Evolutionary conservation across 2,329 filamentous ascomycete genomes (phyloP).

Genomic region (Herpotrichia juniperi): DNA sequence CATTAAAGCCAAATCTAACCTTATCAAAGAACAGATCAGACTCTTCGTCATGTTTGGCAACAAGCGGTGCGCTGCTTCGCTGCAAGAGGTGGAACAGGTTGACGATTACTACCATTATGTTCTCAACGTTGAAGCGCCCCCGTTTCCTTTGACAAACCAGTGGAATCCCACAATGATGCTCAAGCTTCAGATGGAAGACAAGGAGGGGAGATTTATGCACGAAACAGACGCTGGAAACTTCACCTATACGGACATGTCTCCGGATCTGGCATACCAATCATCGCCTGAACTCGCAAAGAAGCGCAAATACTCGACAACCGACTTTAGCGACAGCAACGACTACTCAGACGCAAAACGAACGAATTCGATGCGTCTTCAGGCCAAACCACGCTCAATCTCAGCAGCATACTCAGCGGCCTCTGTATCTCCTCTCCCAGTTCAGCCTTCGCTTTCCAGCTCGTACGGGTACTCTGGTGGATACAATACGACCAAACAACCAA

Average conservation of each 20-base stretch:
- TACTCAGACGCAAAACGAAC: slow-evolving; percentile 46
- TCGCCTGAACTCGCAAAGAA: slow-evolving; percentile 36
- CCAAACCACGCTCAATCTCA: slow-evolving; percentile 38
- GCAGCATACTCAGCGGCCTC: slow-evolving; percentile 40
- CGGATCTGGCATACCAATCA: slow-evolving; percentile 38
- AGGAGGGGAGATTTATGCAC: slow-evolving; percentile 56
- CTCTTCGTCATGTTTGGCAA: slow-evolving; percentile 79
- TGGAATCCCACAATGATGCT: slow-evolving; percentile 63
- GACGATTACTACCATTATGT: slow-evolving; percentile 71
- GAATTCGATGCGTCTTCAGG: slow-evolving; percentile 43
- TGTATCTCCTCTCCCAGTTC: slow-evolving; percentile 46
- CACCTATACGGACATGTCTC: slow-evolving; percentile 61
- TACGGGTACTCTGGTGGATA: slow-evolving; percentile 47
- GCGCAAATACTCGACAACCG: slow-evolving; percentile 36
- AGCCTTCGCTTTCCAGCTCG: slow-evolving; percentile 40
- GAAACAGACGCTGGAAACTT: slow-evolving; percentile 66
- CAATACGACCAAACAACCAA: slow-evolving; percentile 41
- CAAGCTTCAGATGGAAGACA: slow-evolving; percentile 65
- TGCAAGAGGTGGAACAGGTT: slow-evolving; percentile 65
- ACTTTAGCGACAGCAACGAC: slow-evolving; percentile 33
- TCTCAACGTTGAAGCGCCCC: slow-evolving; percentile 74
- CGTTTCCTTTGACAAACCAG: slow-evolving; percentile 63
- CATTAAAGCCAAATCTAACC: slow-evolving; percentile 76
- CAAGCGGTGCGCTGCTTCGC: slow-evolving; percentile 71
- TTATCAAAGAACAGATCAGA: slow-evolving; percentile 62